Conservation (phyloP, 2,329 filamentous ascomycete species). For the Phialophora expanda region DNA sequence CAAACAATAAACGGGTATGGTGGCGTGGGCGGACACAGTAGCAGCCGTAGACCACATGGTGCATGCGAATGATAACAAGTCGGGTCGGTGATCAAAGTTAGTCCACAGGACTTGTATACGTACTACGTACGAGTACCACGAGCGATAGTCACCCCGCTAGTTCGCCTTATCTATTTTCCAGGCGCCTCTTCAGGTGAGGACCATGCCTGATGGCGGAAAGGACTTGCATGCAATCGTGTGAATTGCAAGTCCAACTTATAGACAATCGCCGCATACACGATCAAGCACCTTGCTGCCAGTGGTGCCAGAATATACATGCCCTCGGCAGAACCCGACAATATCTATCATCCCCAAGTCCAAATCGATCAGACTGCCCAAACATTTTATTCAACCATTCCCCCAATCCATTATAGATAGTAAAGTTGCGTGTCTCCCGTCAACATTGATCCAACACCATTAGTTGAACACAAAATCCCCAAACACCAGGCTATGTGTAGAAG, state of each 20-base stretch:
- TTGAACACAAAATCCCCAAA: conserved; percentile 13
- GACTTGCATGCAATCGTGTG: background rate
- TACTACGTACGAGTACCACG: too few relatives aligned
- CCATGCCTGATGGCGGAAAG: background rate
- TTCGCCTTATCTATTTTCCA: background rate
- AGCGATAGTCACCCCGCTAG: background rate
- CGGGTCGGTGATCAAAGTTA: background rate
- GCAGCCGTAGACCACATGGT: background rate
- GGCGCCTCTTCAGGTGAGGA: background rate
- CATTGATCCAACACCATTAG: conserved; percentile 2
- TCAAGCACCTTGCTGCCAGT: background rate
- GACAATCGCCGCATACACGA: background rate
- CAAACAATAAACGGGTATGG: background rate
- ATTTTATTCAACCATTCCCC: conserved; percentile 9
- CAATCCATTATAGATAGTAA: conserved; percentile 16
- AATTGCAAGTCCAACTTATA: background rate
- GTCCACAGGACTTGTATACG: background rate
- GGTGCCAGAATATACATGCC: conserved; percentile 8
- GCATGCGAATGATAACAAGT: background rate
- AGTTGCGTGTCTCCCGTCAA: background rate
- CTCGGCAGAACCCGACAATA: background rate
- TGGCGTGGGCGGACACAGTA: background rate
- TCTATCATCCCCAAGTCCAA: background rate
- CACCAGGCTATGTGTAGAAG: conserved; percentile 30
- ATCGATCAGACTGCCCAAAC: background rate